Evolutionary conservation across 202 grass and related monocot genomes (phyloP).

Genomic region (Zizania palustris): DNA sequence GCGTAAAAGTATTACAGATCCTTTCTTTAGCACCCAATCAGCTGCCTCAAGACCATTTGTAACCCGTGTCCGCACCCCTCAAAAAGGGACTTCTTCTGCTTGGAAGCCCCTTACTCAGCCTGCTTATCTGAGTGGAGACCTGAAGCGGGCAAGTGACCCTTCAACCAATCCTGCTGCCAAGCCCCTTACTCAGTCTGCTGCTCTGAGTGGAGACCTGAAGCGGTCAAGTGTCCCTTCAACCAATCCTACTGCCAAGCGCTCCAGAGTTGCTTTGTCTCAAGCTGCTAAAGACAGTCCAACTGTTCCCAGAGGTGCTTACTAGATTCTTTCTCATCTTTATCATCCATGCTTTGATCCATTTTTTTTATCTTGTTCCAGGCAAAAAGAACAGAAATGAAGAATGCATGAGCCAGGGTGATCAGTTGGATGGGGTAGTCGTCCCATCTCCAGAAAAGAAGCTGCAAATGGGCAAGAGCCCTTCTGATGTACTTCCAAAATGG

Average conservation of each 20-base stretch:
- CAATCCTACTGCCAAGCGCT: slow-evolving; percentile 48
- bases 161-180: no score
- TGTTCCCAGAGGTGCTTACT: slow-evolving; percentile 37
- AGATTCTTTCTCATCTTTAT: slow-evolving; percentile 6
- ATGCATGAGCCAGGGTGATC: slow-evolving; percentile 13
- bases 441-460: slow-evolving; percentile 53
- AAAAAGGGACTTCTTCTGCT: slow-evolving; percentile 44
- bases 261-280: slow-evolving; percentile 39
- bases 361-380: slow-evolving; percentile 30
- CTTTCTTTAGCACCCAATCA: slow-evolving; percentile 44
- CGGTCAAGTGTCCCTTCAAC: slow-evolving; percentile 37
- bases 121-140: no score
- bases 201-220: slow-evolving; percentile 35
- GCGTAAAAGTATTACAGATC: slow-evolving; percentile 19
- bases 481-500: slow-evolving; percentile 40
- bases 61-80: slow-evolving; percentile 46
- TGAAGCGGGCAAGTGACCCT: no score
- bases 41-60: slow-evolving; percentile 32
- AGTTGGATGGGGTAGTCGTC: slow-evolving; percentile 37
- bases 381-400: slow-evolving; percentile 48
- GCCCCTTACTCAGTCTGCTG: not conserved
- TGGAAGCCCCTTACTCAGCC: slow-evolving; percentile 50
- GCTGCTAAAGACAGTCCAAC: slow-evolving; percentile 39
- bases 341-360: slow-evolving; percentile 4
- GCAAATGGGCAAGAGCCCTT: slow-evolving; percentile 40